Evolutionary conservation across 1,139 yeast species (phyloP), one percentile per base, ranked within the genome.

Genomic region (Casaregolazyma suthepensis): DNA sequence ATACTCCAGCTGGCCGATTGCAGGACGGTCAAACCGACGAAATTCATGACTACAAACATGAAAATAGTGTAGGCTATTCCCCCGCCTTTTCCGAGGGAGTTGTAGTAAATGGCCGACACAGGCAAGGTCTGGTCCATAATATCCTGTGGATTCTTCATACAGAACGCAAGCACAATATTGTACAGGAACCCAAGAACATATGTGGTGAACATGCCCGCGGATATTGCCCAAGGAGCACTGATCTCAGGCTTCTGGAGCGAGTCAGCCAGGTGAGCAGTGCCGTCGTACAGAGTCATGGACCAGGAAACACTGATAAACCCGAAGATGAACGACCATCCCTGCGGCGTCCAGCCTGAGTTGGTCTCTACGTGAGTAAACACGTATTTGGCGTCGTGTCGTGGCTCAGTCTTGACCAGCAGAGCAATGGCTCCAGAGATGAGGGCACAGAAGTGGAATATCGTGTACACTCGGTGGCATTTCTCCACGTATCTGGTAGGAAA

Each of bases 201-300:
- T 55, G 88, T 87, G 52, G 76, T 71, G 5, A 77, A 66, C 43
- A 85, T 75, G 13, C 88, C 82, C 66, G 81, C 66, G 13, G 82
- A 79, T 58, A 83, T 83, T 29, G 87, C 87, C 56, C 76, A 73
- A 19, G 89, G 88, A 12, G 85, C 84, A 2, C 85, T 82, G 20
- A 70, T 69, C 13, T 77, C 74, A 2, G 89, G 87, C 63, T 83
- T 81, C 40, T 82, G 70, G 64, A 86, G 80, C 63, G 83, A 89
- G 66, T 85, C 91, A 29, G 87, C 77, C 52, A 85, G 71, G 64
- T 85, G 90, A 71, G 83, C 84, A 0, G 90, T 86, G 19, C 87
- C 80, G 65, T 85, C 90, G 62, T 81, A 83, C 26, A 89, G 90
- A 45, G 85, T 78, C 85, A 84, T 83, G 22, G 86, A 81, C 90